Evolutionary conservation across 768 basidiomycete species (phyloP), one percentile per base, ranked within the genome.

Genomic region (Atractiella rhizophila): DNA sequence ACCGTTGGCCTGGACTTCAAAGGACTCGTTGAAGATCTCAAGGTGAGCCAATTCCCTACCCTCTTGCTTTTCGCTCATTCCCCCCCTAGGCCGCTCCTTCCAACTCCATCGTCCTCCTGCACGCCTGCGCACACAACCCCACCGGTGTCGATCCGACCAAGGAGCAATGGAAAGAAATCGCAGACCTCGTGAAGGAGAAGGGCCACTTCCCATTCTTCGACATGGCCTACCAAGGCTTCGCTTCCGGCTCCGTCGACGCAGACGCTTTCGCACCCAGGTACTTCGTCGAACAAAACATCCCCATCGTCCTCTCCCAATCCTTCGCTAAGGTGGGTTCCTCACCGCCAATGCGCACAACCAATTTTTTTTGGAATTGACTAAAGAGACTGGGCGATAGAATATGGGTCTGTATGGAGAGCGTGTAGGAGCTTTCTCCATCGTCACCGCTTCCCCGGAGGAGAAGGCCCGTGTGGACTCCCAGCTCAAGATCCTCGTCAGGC

Each of bases 151-250:
- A 96, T 59, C 86, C 85, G 6, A 83, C 81, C 26, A 57, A 57
- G 34, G 81, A 76, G 50, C 76, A 94, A 57, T 96, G 86, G 86
- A 62, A 67, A 46, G 58, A 63, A 43, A 68, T 94, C 51, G 76
- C 77, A 28, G 66, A 74, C 28, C 60, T 73, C 40, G 69, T 91
- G 56, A 53, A 52, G 50, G 47, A 48, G 40, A 55, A 55, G 65
- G 70, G 73, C 48, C 69, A 88, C 52, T 88, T 94, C 73, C 79
- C 88, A 39, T 83, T 94, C 72, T 94, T 96, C 59, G 91, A 98
- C 62, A 94, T 94, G 85, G 88, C 91, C 26, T 98, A 98, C 66
- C 86, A 91, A 61, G 86, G 86, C 15, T 96, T 94, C 58, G 86
- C 85, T 15, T 82, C 78, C 51, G 86, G 86, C 1, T 73, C 82